Conservation (phyloP, 202 grass and related monocot species). For the Elaeis oleifera region DNA sequence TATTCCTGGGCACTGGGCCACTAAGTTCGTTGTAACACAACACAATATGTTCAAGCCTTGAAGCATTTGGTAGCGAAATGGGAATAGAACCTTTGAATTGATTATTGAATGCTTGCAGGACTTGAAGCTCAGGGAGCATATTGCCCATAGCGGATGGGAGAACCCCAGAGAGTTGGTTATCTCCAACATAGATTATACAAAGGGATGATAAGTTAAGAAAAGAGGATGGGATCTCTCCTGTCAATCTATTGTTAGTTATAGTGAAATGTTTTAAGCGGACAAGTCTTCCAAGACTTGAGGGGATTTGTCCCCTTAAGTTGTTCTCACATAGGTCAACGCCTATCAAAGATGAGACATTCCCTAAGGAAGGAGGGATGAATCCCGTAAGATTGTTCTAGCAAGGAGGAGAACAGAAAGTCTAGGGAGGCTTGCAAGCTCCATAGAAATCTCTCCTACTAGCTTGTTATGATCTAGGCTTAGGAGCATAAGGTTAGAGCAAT, state of each 20-base stretch:
- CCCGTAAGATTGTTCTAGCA: constrained; percentile 19
- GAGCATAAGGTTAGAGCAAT: constrained; percentile 10
- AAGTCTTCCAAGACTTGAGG: background rate
- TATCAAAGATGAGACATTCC: background rate
- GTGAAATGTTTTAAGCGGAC: background rate
- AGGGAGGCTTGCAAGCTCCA: constrained; percentile 3
- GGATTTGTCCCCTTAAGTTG: background rate
- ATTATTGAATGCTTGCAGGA: background rate
- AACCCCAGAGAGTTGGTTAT: background rate
- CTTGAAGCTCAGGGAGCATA: background rate
- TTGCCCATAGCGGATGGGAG: background rate
- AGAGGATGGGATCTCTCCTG: background rate
- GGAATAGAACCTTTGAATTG: background rate
- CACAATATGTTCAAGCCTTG: background rate
- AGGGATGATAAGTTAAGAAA: background rate
- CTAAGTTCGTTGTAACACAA: background rate
- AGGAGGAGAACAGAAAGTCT: constrained; percentile 5
- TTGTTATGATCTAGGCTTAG: constrained; percentile 1
- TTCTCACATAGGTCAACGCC: background rate
- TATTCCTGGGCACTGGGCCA: background rate
- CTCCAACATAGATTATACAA: background rate
- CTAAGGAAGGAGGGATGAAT: constrained; percentile 24
- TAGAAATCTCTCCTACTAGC: constrained; percentile 3
- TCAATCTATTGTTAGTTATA: background rate
- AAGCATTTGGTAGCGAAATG: background rate